phyloP scores from a whole-genome alignment of 148 eudicot genomes.

The Beta vulgaris region DNA sequence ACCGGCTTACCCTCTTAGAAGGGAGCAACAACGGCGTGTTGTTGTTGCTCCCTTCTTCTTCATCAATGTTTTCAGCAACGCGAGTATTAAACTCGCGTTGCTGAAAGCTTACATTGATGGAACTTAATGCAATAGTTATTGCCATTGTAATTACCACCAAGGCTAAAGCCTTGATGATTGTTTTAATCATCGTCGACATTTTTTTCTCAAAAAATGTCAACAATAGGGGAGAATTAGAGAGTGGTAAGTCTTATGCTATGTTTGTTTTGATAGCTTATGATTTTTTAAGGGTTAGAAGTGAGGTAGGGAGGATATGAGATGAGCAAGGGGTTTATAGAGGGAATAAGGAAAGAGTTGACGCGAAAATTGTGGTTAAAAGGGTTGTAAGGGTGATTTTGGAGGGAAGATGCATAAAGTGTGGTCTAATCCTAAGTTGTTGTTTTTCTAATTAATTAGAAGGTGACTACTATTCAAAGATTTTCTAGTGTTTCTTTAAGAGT shows the following conservation, averaged over 20 bases:
- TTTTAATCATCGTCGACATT: slow-evolving; percentile 23
- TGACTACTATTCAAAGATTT: slow-evolving; percentile 16
- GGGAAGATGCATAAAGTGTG: slow-evolving; percentile 18
- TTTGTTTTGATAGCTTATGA: background rate
- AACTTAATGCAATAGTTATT: slow-evolving; percentile 22
- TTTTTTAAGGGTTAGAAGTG: background rate
- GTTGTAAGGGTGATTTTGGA: background rate
- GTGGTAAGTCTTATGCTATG: background rate
- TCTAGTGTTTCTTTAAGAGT: background rate
- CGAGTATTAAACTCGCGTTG: background rate
- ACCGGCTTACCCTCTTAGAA: slow-evolving; percentile 40
- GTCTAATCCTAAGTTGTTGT: slow-evolving; percentile 3
- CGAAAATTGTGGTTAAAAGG: slow-evolving; percentile 12
- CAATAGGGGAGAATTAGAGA: background rate
- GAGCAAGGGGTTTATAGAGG: slow-evolving; percentile 14
- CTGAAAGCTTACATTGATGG: background rate
- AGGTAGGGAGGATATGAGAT: background rate
- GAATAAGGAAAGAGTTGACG: slow-evolving; percentile 22
- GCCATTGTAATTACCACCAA: slow-evolving; percentile 40
- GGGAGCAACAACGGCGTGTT: slow-evolving; percentile 20
- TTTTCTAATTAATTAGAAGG: background rate
- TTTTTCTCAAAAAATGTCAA: background rate
- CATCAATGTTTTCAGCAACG: background rate
- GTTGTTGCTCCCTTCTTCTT: background rate
- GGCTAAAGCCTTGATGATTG: slow-evolving; percentile 30